A percentile compares a stretch with the other conserved stretches of the same genome.
These are phyloP conservation scores for Phascolomyces articulosus DNA, from an alignment of 371 early-diverging fungal species.

Conservation along the genomic window DNA sequence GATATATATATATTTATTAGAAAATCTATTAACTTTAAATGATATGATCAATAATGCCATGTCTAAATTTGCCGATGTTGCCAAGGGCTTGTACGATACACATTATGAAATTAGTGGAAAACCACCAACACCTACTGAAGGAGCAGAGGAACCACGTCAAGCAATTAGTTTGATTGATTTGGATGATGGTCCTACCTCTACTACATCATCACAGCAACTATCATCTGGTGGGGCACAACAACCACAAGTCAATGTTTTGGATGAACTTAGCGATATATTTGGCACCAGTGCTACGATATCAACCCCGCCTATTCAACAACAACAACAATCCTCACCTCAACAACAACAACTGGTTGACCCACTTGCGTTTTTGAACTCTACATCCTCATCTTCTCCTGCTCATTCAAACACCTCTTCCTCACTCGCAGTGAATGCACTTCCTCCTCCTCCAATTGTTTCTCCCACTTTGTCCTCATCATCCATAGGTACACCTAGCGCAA, in stretches of 20 bases:
- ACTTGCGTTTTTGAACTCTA: conserved; percentile 14
- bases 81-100: conserved; percentile 59
- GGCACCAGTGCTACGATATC: conserved; percentile 31
- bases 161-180: conserved; percentile 68
- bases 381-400: conserved; percentile 10
- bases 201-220: conserved; percentile 8
- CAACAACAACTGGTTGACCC: conserved; percentile 19
- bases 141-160: conserved; percentile 29
- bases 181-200: conserved; percentile 43
- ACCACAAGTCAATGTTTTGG: conserved; percentile 19
- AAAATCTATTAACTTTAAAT: conserved; percentile 76
- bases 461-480: conserved; percentile 18
- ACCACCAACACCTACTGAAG: conserved; percentile 31
- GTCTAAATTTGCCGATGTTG: conserved; percentile 71
- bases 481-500: conserved; percentile 14
- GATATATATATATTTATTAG: conserved; percentile 19
- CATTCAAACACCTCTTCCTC: conserved; percentile 13
- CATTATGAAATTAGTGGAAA: conserved; percentile 49
- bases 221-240: conserved; percentile 13
- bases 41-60: conserved; percentile 87
- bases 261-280: conserved; percentile 46
- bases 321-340: conserved; percentile 7
- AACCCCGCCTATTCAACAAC: conserved; percentile 18
- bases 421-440: conserved; percentile 2
- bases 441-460: conserved; percentile 16